Evolutionary conservation across 305 asterid species (phyloP), one percentile per base, ranked within the genome.

Genomic region (Fraxinus nigra): DNA sequence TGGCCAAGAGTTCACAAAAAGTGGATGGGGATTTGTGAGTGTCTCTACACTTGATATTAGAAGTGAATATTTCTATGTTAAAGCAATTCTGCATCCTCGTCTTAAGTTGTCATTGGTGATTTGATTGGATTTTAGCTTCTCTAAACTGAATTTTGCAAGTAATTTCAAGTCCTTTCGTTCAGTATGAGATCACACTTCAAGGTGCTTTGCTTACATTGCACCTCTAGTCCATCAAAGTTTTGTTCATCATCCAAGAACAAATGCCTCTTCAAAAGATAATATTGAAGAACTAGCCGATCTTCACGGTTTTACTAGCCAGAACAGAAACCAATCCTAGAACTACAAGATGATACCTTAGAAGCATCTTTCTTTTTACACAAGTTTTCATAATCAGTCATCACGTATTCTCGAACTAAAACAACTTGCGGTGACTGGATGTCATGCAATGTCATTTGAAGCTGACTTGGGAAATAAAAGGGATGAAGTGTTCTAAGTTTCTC

Each of bases 1-100:
- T 43, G 98, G 98, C 51, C 91, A 78, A 72, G 92, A 91, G 86
- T 92, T 94, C 88, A 92, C 98, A 4, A 90, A 79, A 83, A 90
- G 97, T 34, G 94, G 98, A 0, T 91, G 95, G 98, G 98, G 97
- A 73, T 94, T 92, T 65, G 98, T 94, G 84, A 91, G 97, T 85
- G 22, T 85, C 76, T 84, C 86, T 76, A 32, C 51, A 75, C 46
- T 63, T 80, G 18, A 28, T 3, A 28, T 46, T 35, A n/a, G 11
- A 38, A 38, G 30, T 16, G 35, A 75, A 56, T 75, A 14, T 32
- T 75, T 30, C 38, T 38, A 30, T 28, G 28, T 20, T 32, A 34
- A 33, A 67, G 77, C 40, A 28, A 74, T 26, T 16, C 16, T 67
- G 40, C 78, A 22, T 77, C 43, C 79, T 51, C 32, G 35, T 46